Conservation (phyloP, 78 protist species). For the Creolimax fragrantissima region DNA sequence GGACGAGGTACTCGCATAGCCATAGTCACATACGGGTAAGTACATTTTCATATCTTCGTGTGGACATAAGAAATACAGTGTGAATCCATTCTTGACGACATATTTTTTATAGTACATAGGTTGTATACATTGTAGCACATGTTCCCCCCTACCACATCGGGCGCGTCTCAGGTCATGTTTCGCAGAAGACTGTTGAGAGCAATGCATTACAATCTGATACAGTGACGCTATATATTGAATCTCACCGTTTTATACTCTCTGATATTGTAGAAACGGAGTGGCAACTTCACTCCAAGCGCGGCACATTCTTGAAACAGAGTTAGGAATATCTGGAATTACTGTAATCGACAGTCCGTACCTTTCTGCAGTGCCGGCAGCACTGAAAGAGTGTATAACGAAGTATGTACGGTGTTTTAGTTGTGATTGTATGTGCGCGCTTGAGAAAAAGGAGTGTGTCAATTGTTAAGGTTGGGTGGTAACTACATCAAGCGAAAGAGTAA, state of each 20-base stretch:
- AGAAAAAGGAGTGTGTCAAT: not conserved
- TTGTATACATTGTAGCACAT: not conserved
- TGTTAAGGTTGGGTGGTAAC: not conserved
- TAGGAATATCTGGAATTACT: not conserved
- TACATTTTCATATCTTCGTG: not conserved
- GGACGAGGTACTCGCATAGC: not conserved
- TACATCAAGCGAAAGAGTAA: not conserved
- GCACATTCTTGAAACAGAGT: not conserved
- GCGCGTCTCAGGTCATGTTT: too few relatives aligned
- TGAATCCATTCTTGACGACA: not conserved
- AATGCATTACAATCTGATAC: not conserved
- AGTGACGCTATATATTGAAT: too few relatives aligned
- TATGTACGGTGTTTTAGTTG: not conserved
- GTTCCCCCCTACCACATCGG: too few relatives aligned
- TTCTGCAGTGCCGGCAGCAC: slow-evolving; percentile 1
- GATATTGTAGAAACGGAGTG: slow-evolving; percentile 34
- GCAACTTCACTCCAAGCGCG: slow-evolving; percentile 1
- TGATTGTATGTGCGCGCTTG: not conserved
- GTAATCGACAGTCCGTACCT: slow-evolving; percentile 32
- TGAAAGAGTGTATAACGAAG: too few relatives aligned
- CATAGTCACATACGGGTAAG: not conserved
- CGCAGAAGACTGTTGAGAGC: not conserved
- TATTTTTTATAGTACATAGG: not conserved
- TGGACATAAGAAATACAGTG: not conserved
- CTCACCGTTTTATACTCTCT: too few relatives aligned